Percentiles rank a stretch among this genome's conserved stretches.
These are phyloP conservation scores for Metarhizium rileyi DNA, from an alignment of 2,329 filamentous ascomycete genomes.

Conservation along the genomic window DNA sequence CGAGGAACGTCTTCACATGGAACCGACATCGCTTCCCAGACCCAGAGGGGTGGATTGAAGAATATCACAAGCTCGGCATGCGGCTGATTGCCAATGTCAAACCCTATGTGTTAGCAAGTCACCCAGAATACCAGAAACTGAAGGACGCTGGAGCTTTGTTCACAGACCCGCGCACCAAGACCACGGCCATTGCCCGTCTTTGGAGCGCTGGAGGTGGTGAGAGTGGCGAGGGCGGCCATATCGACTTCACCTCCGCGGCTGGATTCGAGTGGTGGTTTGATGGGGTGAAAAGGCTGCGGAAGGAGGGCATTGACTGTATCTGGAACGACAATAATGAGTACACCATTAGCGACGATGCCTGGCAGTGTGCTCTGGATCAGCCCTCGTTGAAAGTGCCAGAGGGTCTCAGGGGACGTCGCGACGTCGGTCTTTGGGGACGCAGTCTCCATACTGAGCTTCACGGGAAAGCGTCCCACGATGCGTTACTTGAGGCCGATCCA, in stretches of 20 bases:
- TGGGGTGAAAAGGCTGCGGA: conserved; percentile 51
- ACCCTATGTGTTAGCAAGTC: conserved; percentile 57
- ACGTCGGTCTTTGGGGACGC: conserved; percentile 60
- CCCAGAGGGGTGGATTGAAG: conserved; percentile 51
- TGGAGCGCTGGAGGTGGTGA: conserved; percentile 64
- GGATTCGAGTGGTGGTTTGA: conserved; percentile 66
- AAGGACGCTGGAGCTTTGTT: conserved; percentile 53
- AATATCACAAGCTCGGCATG: conserved; percentile 55
- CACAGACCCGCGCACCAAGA: conserved; percentile 42
- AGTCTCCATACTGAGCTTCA: conserved; percentile 61
- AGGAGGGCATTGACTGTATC: conserved; percentile 59
- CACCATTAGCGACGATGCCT: conserved; percentile 54
- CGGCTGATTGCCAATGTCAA: conserved; percentile 63
- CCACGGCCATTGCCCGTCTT: conserved; percentile 49
- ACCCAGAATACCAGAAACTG: conserved; percentile 56
- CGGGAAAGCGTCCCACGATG: conserved; percentile 61
- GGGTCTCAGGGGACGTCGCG: conserved; percentile 27
- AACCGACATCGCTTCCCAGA: conserved; percentile 61
- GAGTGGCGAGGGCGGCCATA: conserved; percentile 59
- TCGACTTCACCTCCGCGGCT: conserved; percentile 60
- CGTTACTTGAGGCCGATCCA: conserved; percentile 47
- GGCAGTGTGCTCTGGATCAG: conserved; percentile 48
- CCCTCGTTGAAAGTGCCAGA: conserved; percentile 22
- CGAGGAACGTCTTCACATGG: conserved; percentile 37
- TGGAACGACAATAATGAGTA: conserved; percentile 80